Base-by-base conservation (phyloP, 306 rosid species). In the Morella rubra region DNA sequence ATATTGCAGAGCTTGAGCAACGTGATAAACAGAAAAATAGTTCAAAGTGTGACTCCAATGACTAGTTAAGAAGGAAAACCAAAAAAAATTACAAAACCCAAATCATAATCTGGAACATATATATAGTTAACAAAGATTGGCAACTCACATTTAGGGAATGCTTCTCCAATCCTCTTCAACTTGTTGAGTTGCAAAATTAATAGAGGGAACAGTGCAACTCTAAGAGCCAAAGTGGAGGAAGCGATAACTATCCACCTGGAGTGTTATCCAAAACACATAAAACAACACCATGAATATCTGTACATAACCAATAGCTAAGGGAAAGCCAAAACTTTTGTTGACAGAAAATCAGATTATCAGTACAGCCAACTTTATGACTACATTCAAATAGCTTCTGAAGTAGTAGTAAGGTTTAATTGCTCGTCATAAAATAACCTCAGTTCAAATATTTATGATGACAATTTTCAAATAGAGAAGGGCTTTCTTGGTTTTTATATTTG, bases 211-310 rank as follows among this genome's bases (percentile, higher is more conserved):
- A 95, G 61, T 69, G 77, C 73, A 44, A 84, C 24, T 89, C 96
- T 90, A 75, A 95, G 86, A 79, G 87, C 86, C 76, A 95, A 51
- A 44, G 97, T 95, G 65, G 96, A 92, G 11, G 86, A 81, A 75
- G 77, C 85, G 77, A 95, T 86, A 40, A 89, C 90, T 19, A 84
- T 22, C 98, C 98, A 95, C 98, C 98, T 95, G 87, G 45, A 69
- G 41, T 74, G 62, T 58, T 66, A 83, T 59, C 3, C 27, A 45
- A 55, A 70, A 42, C 20, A n/a, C 16, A 4, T 32, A 32, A 32
- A 32, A 32, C 37, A 32, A 32, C 37, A 32, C 37, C 37, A 32
- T 32, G 37, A 32, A 32, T 32, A 24, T 32, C 0, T 32, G 37
- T 32, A 32, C 37, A 32, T 3, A 32, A 2, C 37, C 37, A 32